Evolutionary conservation across 2,329 filamentous ascomycete species (phyloP).

Genomic region (Chaetomiaceae sp.): DNA sequence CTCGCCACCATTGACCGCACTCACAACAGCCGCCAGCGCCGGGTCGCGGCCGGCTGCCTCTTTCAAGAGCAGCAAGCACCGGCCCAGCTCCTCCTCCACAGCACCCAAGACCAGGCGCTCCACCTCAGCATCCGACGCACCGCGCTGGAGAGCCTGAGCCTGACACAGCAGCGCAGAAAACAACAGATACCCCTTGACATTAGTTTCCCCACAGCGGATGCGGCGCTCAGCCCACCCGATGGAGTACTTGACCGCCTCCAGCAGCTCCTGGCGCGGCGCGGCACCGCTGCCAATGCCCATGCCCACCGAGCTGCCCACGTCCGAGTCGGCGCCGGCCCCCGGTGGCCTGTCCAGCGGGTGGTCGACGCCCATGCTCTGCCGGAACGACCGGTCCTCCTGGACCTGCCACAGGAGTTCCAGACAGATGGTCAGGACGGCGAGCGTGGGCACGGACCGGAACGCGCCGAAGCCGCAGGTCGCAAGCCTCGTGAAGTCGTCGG

Average conservation of each 20-base stretch:
- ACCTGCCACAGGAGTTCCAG: constrained; percentile 44
- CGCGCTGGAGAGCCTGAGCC: constrained; percentile 31
- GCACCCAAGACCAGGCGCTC: constrained; percentile 30
- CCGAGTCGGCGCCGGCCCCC: constrained; percentile 26
- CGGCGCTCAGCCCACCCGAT: constrained; percentile 37
- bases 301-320: constrained; percentile 14
- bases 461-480: constrained; percentile 38
- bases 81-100: constrained; percentile 25
- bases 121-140: constrained; percentile 26
- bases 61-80: constrained; percentile 32
- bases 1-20: constrained; percentile 5
- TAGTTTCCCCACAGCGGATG: constrained; percentile 49
- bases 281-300: constrained; percentile 26
- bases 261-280: constrained; percentile 37
- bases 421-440: constrained; percentile 39
- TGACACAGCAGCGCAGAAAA: constrained; percentile 34
- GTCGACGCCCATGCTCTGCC: constrained; percentile 22
- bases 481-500: constrained; percentile 36
- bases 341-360: constrained; percentile 21
- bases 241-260: constrained; percentile 41
- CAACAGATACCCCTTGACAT: constrained; percentile 50
- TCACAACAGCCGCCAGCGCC: not conserved
- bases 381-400: constrained; percentile 36
- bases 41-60: constrained; percentile 29
- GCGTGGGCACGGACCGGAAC: constrained; percentile 38